Conservation (phyloP, 169 alveolate species). For the Pseudocohnilembus persalinus region DNA sequence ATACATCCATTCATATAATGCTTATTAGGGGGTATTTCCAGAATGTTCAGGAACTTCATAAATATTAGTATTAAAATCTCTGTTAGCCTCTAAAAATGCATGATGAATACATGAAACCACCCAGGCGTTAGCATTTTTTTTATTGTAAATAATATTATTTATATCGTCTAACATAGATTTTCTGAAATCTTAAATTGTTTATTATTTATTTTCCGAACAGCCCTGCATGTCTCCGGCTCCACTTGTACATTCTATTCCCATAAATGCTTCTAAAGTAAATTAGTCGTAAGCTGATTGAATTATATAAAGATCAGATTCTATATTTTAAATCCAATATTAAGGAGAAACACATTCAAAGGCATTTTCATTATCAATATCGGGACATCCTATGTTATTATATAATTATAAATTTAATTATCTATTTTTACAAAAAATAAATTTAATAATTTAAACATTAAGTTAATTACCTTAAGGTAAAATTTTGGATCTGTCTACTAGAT, state of each 20-base stretch:
- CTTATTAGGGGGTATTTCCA: neutral
- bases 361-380: neutral
- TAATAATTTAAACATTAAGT: too few species aligned
- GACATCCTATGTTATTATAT: neutral
- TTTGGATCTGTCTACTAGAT: neutral
- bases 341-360: neutral
- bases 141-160: too few species aligned
- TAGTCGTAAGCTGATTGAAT: neutral
- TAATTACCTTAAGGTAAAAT: neutral
- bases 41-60: neutral
- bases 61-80: neutral
- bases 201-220: neutral
- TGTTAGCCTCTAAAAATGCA: neutral
- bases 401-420: too few species aligned
- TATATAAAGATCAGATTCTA: neutral
- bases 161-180: neutral
- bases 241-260: neutral
- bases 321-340: too few species aligned
- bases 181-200: neutral
- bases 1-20: neutral
- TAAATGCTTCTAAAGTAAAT: neutral
- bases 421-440: neutral
- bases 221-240: neutral
- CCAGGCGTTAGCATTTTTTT: neutral
- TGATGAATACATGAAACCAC: neutral